Conservation (phyloP, 495 filamentous ascomycete species). For the Letharia columbiana region DNA sequence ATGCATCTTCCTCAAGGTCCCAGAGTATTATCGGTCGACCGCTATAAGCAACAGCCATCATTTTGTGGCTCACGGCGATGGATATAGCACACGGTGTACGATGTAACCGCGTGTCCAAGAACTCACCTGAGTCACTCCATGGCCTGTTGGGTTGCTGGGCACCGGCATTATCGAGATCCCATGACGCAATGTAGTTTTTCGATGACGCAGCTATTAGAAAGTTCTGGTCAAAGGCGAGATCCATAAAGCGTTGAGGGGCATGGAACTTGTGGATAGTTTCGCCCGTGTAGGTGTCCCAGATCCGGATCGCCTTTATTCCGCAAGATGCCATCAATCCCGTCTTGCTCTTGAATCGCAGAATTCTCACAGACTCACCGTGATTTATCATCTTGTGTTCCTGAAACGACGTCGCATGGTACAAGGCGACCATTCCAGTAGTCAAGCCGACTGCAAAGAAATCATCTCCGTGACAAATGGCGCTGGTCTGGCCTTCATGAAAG, state of each 20-base stretch:
- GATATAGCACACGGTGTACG: conserved; percentile 13
- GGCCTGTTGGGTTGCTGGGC: conserved; percentile 9
- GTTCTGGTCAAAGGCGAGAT: conserved; percentile 18
- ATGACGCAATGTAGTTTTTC: conserved; percentile 21
- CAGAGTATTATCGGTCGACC: conserved; percentile 26
- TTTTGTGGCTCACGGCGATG: conserved; percentile 20
- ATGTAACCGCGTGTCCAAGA: background rate
- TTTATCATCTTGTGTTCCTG: conserved; percentile 26
- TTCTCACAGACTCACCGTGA: conserved; percentile 27
- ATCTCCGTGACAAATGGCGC: conserved; percentile 25
- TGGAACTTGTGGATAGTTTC: conserved; percentile 20
- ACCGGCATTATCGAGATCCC: conserved; percentile 24
- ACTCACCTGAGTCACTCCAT: conserved; percentile 16
- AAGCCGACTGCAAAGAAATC: conserved; percentile 26
- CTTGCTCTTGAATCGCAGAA: conserved; percentile 17
- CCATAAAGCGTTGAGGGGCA: conserved; percentile 15
- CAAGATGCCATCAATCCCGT: conserved; percentile 16
- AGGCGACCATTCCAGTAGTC: conserved; percentile 18
- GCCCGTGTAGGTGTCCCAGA: conserved; percentile 19
- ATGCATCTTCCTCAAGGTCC: conserved; percentile 26
- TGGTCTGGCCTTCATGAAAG: conserved; percentile 24
- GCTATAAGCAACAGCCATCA: conserved; percentile 24
- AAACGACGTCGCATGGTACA: conserved; percentile 20
- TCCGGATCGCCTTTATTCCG: conserved; percentile 13
- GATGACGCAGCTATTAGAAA: conserved; percentile 19